Conservation (phyloP, 768 basidiomycete species). For the Boletus subparvulus region DNA sequence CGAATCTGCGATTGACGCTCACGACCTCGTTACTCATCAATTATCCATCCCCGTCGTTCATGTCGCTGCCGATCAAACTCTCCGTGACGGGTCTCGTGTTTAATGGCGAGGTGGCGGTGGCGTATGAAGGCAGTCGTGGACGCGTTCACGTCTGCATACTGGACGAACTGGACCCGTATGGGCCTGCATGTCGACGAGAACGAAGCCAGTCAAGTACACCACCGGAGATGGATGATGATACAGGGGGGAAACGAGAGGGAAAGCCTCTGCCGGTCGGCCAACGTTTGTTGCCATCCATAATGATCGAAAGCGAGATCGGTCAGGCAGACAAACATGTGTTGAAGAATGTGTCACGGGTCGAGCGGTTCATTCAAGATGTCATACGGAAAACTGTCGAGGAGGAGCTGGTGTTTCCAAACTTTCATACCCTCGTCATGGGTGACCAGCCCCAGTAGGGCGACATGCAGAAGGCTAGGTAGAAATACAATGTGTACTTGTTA, state of each 20-base stretch:
- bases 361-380: constrained; percentile 93
- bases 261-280: constrained; percentile 81
- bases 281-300: constrained; percentile 79
- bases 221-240: constrained; percentile 64
- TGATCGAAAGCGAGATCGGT: constrained; percentile 96
- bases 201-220: constrained; percentile 49
- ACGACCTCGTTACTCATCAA: constrained; percentile 94
- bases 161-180: constrained; percentile 85
- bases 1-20: constrained; percentile 84
- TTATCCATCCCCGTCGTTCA: constrained; percentile 94
- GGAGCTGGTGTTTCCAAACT: constrained; percentile 95
- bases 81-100: constrained; percentile 89
- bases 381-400: constrained; percentile 94
- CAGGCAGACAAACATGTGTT: constrained; percentile 93
- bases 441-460: constrained; percentile 29
- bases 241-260: constrained; percentile 42
- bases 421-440: constrained; percentile 71
- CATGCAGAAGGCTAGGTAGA: neutral
- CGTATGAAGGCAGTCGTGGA: constrained; percentile 81
- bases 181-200: constrained; percentile 63
- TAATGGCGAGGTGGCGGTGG: constrained; percentile 83
- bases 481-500: constrained; percentile 29
- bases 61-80: constrained; percentile 94
- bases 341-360: constrained; percentile 93
- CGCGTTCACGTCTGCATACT: constrained; percentile 87